Base-by-base conservation (phyloP, 73 alveolate species). In the Symbiodinium natans region DNA sequence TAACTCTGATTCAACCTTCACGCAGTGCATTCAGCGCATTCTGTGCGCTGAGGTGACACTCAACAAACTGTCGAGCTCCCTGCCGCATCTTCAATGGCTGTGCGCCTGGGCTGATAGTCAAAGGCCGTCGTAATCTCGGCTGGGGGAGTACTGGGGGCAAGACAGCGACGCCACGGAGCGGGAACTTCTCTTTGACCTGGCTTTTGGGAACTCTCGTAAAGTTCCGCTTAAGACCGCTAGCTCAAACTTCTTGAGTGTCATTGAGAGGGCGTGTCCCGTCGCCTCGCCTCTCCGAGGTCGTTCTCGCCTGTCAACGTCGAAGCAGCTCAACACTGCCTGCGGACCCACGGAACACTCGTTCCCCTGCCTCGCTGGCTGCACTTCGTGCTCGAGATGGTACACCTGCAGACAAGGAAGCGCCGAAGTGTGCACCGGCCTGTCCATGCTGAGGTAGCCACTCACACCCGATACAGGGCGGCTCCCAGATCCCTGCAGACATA, bases 101-200 rank as follows among this genome's bases (percentile, higher is more conserved):
- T 89, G 46, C 95, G 95, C 95, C 90, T 82, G 59, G 13, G 59
- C 59, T 46, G 59, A 6, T 23, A 7, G 71, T 52, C 27, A 5
- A 15, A 2, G 25, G 27, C 31, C 54, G 27, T 17, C 54, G 56
- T 13, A 11, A 82, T 10, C 3, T 52, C 39, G 38, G n/a, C 36
- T 52, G 42, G 19, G 31, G 88, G 36, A 82, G 42, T 38, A 74
- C 93, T 86, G 93, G 59, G 93, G 83, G 21, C 13, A 41, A 31
- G 27, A 54, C 95, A 89, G 34, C 15, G 95, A 89, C n/a, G 95
- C 95, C 95, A 89, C 71, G 15, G 95, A 89, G 33, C 95, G 86
- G 43, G 40, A 41, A 77, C 95, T 88, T 31, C 95, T 41, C 10
- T 27, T 56, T 13, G 95, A 89, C 95, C 94, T 59, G 86, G 40